Conservation (phyloP, 179 eudicot species). For the Heliamphora pulchella region DNA sequence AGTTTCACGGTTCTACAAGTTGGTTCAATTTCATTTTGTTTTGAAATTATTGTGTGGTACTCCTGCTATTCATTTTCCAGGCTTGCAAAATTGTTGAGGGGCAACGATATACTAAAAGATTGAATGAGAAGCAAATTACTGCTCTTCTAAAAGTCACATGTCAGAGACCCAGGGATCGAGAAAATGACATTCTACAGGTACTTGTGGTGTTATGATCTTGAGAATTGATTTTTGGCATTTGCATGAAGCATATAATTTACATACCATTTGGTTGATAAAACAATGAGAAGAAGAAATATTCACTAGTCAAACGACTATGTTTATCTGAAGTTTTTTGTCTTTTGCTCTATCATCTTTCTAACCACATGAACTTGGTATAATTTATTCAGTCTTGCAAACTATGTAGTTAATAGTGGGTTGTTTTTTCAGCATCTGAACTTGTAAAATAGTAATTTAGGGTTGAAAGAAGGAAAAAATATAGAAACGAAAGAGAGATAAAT, state of each 20-base stretch:
- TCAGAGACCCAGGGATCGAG: constrained; percentile 66
- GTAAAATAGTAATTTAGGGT: no score
- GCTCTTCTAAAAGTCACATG: constrained; percentile 61
- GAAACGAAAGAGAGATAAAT: no score
- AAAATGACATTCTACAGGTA: constrained; percentile 75
- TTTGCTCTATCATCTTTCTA: neutral
- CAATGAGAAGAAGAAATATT: neutral
- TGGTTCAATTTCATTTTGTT: neutral
- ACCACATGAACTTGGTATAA: neutral
- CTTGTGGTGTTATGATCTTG: neutral
- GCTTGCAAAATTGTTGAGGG: constrained; percentile 88
- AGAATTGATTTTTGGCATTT: neutral
- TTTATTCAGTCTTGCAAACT: neutral
- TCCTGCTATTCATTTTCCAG: constrained; percentile 25
- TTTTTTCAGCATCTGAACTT: neutral
- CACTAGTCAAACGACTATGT: neutral
- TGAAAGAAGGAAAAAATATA: no score
- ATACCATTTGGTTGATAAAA: neutral
- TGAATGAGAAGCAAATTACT: constrained; percentile 80
- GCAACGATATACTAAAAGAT: constrained; percentile 66
- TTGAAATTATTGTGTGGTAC: neutral
- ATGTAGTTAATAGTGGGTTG: neutral
- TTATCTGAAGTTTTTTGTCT: neutral
- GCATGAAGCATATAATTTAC: neutral
- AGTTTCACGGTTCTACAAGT: neutral